Evolutionary conservation across 2,329 filamentous ascomycete genomes (phyloP).

Genomic region (Didymella sp.): DNA sequence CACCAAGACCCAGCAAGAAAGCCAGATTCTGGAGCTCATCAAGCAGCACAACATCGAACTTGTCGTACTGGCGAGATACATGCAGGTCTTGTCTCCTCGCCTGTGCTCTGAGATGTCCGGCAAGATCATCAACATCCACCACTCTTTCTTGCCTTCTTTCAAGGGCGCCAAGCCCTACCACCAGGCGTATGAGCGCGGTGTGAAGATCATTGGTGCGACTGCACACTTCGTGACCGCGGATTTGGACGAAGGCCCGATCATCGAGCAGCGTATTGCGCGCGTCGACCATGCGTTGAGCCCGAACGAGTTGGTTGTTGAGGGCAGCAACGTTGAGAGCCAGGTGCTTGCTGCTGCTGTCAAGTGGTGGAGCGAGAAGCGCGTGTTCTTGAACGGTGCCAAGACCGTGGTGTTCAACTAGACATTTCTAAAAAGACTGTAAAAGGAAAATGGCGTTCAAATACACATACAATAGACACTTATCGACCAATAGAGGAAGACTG

Average conservation of each 20-base stretch:
- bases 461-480: not conserved
- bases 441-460: constrained; percentile 1
- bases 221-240: constrained; percentile 88
- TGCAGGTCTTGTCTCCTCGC: constrained; percentile 80
- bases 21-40: constrained; percentile 73
- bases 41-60: constrained; percentile 74
- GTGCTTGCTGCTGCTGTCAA: constrained; percentile 82
- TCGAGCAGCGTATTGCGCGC: constrained; percentile 80
- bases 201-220: constrained; percentile 87
- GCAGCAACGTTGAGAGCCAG: constrained; percentile 83
- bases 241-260: constrained; percentile 85
- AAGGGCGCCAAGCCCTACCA: constrained; percentile 90
- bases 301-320: constrained; percentile 78
- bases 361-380: constrained; percentile 79
- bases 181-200: constrained; percentile 83
- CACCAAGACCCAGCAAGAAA: constrained; percentile 77
- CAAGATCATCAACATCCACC: constrained; percentile 91
- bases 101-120: constrained; percentile 82
- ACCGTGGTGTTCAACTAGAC: constrained; percentile 74
- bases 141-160: constrained; percentile 84
- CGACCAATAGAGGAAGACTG: not conserved
- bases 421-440: not conserved
- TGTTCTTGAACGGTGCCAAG: constrained; percentile 80
- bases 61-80: constrained; percentile 82
- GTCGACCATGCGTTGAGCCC: constrained; percentile 80